phyloP scores from a whole-genome alignment of 2,329 filamentous ascomycete genomes.

The Colletotrichum caudatum region DNA sequence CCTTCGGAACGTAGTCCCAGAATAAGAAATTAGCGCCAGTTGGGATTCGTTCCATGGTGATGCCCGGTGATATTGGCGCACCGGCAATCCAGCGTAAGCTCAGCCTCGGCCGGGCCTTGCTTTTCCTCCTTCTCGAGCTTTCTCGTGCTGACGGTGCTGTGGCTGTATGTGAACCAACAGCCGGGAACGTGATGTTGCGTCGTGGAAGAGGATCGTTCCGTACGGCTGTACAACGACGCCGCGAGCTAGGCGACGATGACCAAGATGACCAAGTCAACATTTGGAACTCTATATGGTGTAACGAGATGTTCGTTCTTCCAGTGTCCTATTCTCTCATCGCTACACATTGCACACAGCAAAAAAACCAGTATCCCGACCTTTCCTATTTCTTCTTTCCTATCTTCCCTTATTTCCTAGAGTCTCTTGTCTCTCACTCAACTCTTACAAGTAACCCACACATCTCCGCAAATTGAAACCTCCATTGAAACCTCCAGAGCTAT shows the following conservation, averaged over 20 bases:
- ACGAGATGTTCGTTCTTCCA: not conserved
- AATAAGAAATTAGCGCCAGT: constrained; percentile 18
- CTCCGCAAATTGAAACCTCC: not conserved
- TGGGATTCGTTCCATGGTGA: not conserved
- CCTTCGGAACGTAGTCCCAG: not conserved
- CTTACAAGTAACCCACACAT: not conserved
- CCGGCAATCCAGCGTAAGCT: not conserved
- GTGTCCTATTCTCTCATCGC: not conserved
- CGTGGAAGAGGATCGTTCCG: constrained; percentile 31
- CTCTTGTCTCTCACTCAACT: not conserved
- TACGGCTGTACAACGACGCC: constrained; percentile 29
- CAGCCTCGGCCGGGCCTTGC: not conserved
- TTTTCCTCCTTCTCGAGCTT: not conserved
- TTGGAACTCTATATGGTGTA: constrained; percentile 1
- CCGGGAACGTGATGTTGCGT: not conserved
- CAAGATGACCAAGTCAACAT: not conserved
- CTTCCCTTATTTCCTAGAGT: constrained; percentile 20
- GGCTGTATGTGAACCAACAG: not conserved
- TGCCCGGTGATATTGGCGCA: not conserved
- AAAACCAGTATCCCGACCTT: constrained; percentile 10
- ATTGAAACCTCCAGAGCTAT: not conserved
- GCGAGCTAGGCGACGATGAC: not conserved
- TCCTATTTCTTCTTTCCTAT: constrained; percentile 24
- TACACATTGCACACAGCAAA: not conserved
- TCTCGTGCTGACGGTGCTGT: not conserved